These are phyloP conservation scores for Calonectria fujianensis DNA, from an alignment of 2,329 filamentous ascomycete genomes.

Conservation along the genomic window DNA sequence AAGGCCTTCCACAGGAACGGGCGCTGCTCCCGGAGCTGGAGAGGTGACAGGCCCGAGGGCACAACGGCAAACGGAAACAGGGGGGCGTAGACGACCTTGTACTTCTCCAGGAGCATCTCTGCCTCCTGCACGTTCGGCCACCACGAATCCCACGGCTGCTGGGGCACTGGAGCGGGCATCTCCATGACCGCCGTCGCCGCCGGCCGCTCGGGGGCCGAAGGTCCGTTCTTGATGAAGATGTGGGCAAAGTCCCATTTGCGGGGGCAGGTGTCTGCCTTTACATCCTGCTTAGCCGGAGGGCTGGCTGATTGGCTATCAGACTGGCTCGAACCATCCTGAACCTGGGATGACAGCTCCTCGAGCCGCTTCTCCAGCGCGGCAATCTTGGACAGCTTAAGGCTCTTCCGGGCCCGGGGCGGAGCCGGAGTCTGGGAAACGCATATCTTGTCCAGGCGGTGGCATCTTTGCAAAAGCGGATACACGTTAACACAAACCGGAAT, in stretches of 20 bases:
- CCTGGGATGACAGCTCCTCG: constrained; percentile 68
- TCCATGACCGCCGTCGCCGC: constrained; percentile 21
- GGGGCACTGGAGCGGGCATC: constrained; percentile 40
- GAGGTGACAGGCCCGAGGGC: constrained; percentile 60
- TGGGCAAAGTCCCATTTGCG: constrained; percentile 56
- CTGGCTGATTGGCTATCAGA: constrained; percentile 39
- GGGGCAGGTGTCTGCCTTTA: constrained; percentile 34
- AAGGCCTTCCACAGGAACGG: constrained; percentile 71
- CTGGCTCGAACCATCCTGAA: constrained; percentile 56
- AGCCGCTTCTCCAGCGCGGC: constrained; percentile 71
- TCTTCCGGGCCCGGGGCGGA: constrained; percentile 68
- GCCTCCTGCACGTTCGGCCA: constrained; percentile 67
- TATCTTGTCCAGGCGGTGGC: constrained; percentile 68
- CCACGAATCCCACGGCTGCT: constrained; percentile 54
- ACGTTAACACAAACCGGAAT: constrained; percentile 2
- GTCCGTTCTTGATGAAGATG: constrained; percentile 57
- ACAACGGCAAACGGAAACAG: constrained; percentile 69
- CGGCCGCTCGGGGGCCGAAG: neutral
- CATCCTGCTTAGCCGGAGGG: constrained; percentile 35
- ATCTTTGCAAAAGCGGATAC: constrained; percentile 58
- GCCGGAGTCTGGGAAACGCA: constrained; percentile 69
- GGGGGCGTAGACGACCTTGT: constrained; percentile 57
- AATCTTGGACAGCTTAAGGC: constrained; percentile 68
- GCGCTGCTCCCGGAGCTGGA: constrained; percentile 60
- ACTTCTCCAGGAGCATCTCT: constrained; percentile 62